phyloP scores from a whole-genome alignment of 2,329 filamentous ascomycete species.

The Aspergillus costaricaensis region DNA sequence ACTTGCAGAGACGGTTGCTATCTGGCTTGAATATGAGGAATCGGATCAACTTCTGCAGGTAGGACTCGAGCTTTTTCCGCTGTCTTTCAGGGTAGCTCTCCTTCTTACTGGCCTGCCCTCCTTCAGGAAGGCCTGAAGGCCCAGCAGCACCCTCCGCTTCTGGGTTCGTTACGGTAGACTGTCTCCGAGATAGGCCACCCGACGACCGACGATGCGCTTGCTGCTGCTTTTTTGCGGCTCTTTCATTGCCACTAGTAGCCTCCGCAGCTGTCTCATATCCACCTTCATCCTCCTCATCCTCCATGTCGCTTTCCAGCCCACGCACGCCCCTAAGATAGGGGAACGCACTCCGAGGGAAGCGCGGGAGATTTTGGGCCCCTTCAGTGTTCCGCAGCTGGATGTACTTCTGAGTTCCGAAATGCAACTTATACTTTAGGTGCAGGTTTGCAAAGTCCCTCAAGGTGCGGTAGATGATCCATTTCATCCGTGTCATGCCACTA shows the following conservation, averaged over 20 bases:
- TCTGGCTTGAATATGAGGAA: slow-evolving; percentile 97
- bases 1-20: slow-evolving; percentile 93
- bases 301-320: slow-evolving; percentile 77
- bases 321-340: slow-evolving; percentile 83
- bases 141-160: slow-evolving; percentile 43
- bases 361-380: slow-evolving; percentile 75
- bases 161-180: slow-evolving; percentile 53
- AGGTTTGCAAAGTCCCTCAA: slow-evolving; percentile 89
- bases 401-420: slow-evolving; percentile 80
- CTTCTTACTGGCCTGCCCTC: slow-evolving; percentile 44
- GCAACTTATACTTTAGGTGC: slow-evolving; percentile 89
- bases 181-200: slow-evolving; percentile 59
- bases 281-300: slow-evolving; percentile 61
- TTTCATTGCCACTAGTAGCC: slow-evolving; percentile 69
- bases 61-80: slow-evolving; percentile 81
- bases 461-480: slow-evolving; percentile 87
- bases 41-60: slow-evolving; percentile 89
- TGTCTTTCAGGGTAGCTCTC: slow-evolving; percentile 76
- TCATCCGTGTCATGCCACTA: slow-evolving; percentile 92
- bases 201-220: slow-evolving; percentile 52
- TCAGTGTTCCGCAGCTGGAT: slow-evolving; percentile 70
- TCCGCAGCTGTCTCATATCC: slow-evolving; percentile 58
- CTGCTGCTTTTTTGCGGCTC: slow-evolving; percentile 52
- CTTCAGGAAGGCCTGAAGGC: slow-evolving; percentile 34
- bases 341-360: slow-evolving; percentile 85